Evolutionary conservation across 2,329 filamentous ascomycete species (phyloP).

Genomic region (Penicillium paneum): DNA sequence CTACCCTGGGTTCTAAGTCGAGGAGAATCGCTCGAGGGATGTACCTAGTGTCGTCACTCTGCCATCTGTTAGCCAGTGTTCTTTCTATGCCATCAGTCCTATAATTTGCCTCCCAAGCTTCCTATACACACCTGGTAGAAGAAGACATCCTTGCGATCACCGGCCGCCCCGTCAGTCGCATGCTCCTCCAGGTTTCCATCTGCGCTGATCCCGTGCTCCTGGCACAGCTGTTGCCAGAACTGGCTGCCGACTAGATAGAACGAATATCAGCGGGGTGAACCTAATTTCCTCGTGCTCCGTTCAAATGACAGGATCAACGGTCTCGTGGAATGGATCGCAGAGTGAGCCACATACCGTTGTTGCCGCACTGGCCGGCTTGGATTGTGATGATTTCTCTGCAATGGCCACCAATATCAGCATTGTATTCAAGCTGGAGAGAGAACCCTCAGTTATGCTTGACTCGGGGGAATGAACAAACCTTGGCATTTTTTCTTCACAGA

Average conservation of each 20-base stretch:
- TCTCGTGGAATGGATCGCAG: conserved; percentile 20
- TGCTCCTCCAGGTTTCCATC: conserved; percentile 97
- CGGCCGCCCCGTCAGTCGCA: conserved; percentile 76
- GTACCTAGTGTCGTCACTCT: conserved; percentile 97
- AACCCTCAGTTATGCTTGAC: background rate
- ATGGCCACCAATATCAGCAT: conserved; percentile 7
- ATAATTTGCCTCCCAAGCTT: background rate
- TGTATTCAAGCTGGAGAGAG: background rate
- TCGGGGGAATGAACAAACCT: conserved; percentile 27
- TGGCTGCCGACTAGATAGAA: conserved; percentile 74
- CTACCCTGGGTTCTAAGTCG: conserved; percentile 85
- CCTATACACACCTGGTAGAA: conserved; percentile 71
- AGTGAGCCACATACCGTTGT: conserved; percentile 73
- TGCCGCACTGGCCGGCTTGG: conserved; percentile 98
- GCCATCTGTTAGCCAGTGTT: conserved; percentile 8
- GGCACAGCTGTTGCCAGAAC: conserved; percentile 98
- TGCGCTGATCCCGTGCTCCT: conserved; percentile 96
- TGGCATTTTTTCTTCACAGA: conserved; percentile 36
- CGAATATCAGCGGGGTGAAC: conserved; percentile 29
- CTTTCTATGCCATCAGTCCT: rapidly evolving
- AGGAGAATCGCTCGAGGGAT: conserved; percentile 94
- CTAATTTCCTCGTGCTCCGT: background rate
- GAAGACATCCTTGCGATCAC: conserved; percentile 97
- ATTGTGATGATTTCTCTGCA: conserved; percentile 96
- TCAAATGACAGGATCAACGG: conserved; percentile 5